Base-by-base conservation (phyloP, 1,139 yeast genomes). In the Saccharomyces hybrid region DNA sequence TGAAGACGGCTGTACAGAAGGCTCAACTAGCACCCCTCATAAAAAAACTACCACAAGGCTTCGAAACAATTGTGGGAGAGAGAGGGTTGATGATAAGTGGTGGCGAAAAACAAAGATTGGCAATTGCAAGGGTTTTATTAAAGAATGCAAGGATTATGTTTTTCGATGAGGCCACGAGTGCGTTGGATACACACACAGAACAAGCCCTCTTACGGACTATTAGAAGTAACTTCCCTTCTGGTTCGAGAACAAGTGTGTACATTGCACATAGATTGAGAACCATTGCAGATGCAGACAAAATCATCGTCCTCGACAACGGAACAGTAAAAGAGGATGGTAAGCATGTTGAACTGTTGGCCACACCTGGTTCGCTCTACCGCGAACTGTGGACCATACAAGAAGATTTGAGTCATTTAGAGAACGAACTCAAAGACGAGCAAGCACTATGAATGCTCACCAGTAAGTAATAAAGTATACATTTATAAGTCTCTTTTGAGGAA, bases 41-140 rank as follows among this genome's bases (percentile, higher is more conserved):
- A 23, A 64, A 71, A 5, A 88, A 85, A 51, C 74, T 93, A 49
- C 98, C 99, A 0, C 87, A 88, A n/a, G 97, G 97, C 0, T 75
- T 80, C 48, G 75, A 85, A 41, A 93, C 99, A 0, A 77, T 88
- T 54, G 99, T 93, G n/a, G 99, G 99, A 51, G 99, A 95, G 71
- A 77, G 99, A 62, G 99, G 99, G 26, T 79, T 93, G 79, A 93
- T 93, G 99, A 90, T 93, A 50, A 89, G 97, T 9, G 99, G 99
- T 13, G 99, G 99, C 55, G 99, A 93, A 70, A 91, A 95, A 69
- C 99, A 93, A 71, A 77, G 99, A 59, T 76, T 93, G 53, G 99
- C 99, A 0, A 89, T 93, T 62, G 95, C 97, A 0, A 77, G 99
- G 61, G 81, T 93, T 19, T 72, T 93, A 49, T 74, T 93, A 62